Evolutionary conservation across 1,284 basidiomycete genomes (phyloP).

Genomic region (Heliocybe sulcata): DNA sequence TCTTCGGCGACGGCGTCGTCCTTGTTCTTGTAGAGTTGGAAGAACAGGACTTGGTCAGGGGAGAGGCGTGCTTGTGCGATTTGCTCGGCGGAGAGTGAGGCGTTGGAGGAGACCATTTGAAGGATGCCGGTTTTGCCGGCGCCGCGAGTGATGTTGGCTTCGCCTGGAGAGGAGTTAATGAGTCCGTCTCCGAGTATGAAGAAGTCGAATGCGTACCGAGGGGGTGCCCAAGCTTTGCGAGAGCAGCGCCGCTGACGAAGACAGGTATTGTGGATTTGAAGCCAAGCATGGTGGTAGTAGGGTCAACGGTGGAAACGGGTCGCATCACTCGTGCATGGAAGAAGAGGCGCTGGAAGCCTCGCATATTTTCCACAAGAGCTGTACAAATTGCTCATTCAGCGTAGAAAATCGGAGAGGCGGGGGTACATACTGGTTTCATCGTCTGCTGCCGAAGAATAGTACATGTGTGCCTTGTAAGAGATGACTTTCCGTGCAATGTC

Average conservation of each 20-base stretch:
- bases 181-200: not conserved
- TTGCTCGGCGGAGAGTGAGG: slow-evolving; percentile 70
- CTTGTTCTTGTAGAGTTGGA: slow-evolving; percentile 83
- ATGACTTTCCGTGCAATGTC: slow-evolving; percentile 57
- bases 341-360: slow-evolving; percentile 74
- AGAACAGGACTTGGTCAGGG: slow-evolving; percentile 66
- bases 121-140: slow-evolving; percentile 69
- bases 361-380: slow-evolving; percentile 62
- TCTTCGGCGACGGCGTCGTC: slow-evolving; percentile 65
- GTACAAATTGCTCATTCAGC: slow-evolving; percentile 8
- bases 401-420: slow-evolving; percentile 6
- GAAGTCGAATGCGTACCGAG: slow-evolving; percentile 32
- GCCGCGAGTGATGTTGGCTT: slow-evolving; percentile 78
- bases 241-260: slow-evolving; percentile 82
- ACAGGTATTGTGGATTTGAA: slow-evolving; percentile 70
- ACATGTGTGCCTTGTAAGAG: slow-evolving; percentile 69
- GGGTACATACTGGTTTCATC: slow-evolving; percentile 65
- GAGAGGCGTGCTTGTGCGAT: slow-evolving; percentile 55
- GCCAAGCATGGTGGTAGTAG: slow-evolving; percentile 74
- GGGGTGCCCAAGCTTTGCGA: slow-evolving; percentile 89
- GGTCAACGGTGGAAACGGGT: slow-evolving; percentile 61
- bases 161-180: slow-evolving; percentile 38
- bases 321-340: slow-evolving; percentile 80
- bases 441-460: slow-evolving; percentile 79
- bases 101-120: slow-evolving; percentile 87